Evolutionary conservation across 2,329 filamentous ascomycete species (phyloP).

Genomic region (Epichloe brachyelytri): DNA sequence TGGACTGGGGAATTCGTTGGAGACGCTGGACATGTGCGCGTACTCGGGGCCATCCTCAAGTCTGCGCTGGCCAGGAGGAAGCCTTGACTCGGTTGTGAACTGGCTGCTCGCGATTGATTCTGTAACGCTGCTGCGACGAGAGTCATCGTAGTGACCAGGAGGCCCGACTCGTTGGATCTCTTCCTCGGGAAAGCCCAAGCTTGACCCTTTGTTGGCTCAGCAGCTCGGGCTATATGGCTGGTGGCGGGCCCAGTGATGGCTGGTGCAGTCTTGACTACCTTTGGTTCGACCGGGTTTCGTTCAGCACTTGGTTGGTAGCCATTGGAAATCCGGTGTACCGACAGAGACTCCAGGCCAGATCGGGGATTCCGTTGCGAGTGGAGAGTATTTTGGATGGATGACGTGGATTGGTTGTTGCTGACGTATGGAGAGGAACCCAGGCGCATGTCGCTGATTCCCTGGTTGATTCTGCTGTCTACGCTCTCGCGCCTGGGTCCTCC

Average conservation of each 20-base stretch:
- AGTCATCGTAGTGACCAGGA: constrained; percentile 41
- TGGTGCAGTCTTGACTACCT: constrained; percentile 53
- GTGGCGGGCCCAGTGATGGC: constrained; percentile 61
- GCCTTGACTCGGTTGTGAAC: constrained; percentile 59
- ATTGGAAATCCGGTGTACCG: constrained; percentile 49
- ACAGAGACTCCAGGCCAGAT: constrained; percentile 34
- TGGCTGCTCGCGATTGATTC: constrained; percentile 71
- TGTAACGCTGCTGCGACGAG: constrained; percentile 62
- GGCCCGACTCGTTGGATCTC: constrained; percentile 40
- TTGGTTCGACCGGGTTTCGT: constrained; percentile 38
- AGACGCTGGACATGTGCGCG: constrained; percentile 34
- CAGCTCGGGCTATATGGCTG: constrained; percentile 53
- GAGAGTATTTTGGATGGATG: constrained; percentile 59
- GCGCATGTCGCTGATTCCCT: constrained; percentile 55
- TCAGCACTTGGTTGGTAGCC: constrained; percentile 49
- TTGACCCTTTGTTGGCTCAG: constrained; percentile 69
- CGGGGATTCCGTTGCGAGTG: constrained; percentile 53
- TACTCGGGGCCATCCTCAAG: constrained; percentile 51
- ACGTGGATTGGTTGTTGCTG: constrained; percentile 64
- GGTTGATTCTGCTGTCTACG: constrained; percentile 67
- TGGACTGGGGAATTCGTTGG: constrained; percentile 48
- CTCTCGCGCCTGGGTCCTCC: constrained; percentile 52
- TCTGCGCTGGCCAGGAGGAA: constrained; percentile 59
- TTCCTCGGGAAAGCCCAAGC: constrained; percentile 72
- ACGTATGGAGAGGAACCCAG: constrained; percentile 57